A percentile compares a stretch with the other conserved stretches of the same genome.
Conservation (phyloP, 768 basidiomycete genomes). For the Lyophyllum semitale region DNA sequence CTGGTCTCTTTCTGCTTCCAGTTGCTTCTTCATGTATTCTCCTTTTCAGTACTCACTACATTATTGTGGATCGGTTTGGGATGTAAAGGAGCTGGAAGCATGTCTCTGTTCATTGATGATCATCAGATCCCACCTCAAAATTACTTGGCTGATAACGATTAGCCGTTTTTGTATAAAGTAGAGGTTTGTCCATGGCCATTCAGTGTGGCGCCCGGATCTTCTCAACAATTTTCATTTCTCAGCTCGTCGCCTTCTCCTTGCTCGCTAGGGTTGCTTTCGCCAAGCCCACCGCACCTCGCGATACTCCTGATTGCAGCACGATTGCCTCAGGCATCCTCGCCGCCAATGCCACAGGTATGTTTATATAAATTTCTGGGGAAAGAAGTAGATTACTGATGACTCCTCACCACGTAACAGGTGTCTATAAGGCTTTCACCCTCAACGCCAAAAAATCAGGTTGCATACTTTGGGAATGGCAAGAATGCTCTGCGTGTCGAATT, state of each 20-base stretch:
- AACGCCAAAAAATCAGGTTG: constrained; percentile 3
- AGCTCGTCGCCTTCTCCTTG: neutral
- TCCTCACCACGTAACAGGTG: neutral
- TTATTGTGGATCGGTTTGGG: too few species aligned
- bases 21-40: too few species aligned
- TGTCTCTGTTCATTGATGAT: too few species aligned
- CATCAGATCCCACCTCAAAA: too few species aligned
- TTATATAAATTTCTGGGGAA: neutral
- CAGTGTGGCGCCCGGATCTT: neutral
- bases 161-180: neutral
- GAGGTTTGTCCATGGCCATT: neutral
- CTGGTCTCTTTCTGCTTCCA: too few species aligned
- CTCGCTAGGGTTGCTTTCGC: neutral
- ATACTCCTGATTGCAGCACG: constrained; percentile 6
- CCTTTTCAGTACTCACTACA: too few species aligned
- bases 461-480: constrained; percentile 1
- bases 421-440: constrained; percentile 8
- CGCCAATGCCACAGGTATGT: constrained; percentile 5
- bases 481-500: constrained; percentile 7
- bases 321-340: constrained; percentile 6
- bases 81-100: too few species aligned
- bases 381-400: neutral
- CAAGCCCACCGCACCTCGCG: neutral
- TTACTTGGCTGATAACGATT: neutral
- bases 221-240: neutral